Conservation (phyloP, 2,329 filamentous ascomycete species). For the Colletotrichum tamarilloi region DNA sequence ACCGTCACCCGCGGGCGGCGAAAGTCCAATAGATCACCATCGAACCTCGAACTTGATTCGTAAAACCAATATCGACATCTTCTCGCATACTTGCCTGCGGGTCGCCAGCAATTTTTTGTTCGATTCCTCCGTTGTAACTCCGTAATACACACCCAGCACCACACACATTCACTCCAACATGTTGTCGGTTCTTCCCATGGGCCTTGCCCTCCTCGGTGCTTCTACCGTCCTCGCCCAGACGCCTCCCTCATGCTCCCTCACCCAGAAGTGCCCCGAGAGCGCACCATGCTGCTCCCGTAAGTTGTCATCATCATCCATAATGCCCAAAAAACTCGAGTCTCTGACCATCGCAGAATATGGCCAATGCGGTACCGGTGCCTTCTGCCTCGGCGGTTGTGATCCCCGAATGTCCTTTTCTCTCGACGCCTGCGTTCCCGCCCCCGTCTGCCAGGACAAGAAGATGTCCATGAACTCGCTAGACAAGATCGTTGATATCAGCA, state of each 20-base stretch:
- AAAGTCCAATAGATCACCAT: background rate
- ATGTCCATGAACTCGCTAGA: slow-evolving; percentile 81
- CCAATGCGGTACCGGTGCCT: slow-evolving; percentile 92
- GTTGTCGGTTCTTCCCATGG: slow-evolving; percentile 44
- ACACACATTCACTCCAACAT: slow-evolving; percentile 12
- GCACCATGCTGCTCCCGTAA: slow-evolving; percentile 85
- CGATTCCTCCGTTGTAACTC: background rate
- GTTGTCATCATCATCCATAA: slow-evolving; percentile 46
- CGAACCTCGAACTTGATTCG: background rate
- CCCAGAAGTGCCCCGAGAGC: slow-evolving; percentile 74
- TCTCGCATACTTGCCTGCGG: background rate
- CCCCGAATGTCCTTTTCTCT: slow-evolving; percentile 84
- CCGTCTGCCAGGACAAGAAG: slow-evolving; percentile 80
- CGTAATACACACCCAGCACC: background rate
- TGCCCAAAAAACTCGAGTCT: background rate
- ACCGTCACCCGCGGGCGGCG: slow-evolving; percentile 20
- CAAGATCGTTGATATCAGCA: slow-evolving; percentile 75
- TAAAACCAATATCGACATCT: background rate
- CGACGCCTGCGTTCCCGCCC: slow-evolving; percentile 86
- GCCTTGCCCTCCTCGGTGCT: slow-evolving; percentile 52
- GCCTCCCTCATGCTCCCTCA: slow-evolving; percentile 56
- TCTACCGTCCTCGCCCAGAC: slow-evolving; percentile 49
- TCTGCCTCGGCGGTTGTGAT: slow-evolving; percentile 96
- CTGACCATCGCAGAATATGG: slow-evolving; percentile 76
- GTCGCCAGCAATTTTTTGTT: background rate